Percentiles rank a stretch among this genome's conserved stretches.
phyloP scores from a whole-genome alignment of 2,329 filamentous ascomycete genomes.

The Nemania sp. region DNA sequence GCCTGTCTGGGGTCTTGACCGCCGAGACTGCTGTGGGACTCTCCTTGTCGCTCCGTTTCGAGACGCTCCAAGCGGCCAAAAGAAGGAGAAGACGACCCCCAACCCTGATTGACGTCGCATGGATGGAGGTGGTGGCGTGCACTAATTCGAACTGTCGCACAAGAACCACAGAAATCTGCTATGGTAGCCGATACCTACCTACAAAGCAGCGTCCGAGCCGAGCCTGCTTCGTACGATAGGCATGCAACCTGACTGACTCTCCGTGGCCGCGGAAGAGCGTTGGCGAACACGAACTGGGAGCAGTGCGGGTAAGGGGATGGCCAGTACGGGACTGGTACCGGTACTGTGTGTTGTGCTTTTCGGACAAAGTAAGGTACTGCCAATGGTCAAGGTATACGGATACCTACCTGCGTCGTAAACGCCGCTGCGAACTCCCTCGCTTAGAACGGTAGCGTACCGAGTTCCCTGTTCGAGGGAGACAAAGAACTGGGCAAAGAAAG shows the following conservation, averaged over 20 bases:
- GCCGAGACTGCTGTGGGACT: constrained; percentile 9
- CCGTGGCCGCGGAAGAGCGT: too few species aligned
- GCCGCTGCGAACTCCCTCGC: constrained; percentile 24
- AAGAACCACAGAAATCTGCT: constrained; percentile 19
- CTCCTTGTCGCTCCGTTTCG: constrained; percentile 17
- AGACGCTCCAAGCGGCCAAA: constrained; percentile 20
- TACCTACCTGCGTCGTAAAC: constrained; percentile 20
- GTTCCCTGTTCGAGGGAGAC: constrained; percentile 22
- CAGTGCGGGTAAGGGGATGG: too few species aligned
- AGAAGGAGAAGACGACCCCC: constrained; percentile 21
- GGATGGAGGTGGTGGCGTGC: constrained; percentile 29
- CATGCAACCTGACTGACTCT: constrained; percentile 11
- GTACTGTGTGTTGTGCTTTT: not conserved
- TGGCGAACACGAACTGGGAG: too few species aligned
- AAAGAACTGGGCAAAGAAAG: constrained; percentile 15
- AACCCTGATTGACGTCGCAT: constrained; percentile 56
- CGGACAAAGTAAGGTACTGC: too few species aligned
- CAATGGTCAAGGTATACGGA: constrained; percentile 14
- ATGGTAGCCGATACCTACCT: constrained; percentile 25
- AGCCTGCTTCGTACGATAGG: too few species aligned
- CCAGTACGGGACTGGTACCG: too few species aligned
- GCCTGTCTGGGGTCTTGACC: constrained; percentile 5
- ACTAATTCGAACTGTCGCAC: constrained; percentile 18
- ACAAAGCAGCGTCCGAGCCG: constrained; percentile 25
- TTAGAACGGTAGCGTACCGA: constrained; percentile 18